phyloP scores from a whole-genome alignment of 345 rosid genomes.

The Limnanthes douglasii region DNA sequence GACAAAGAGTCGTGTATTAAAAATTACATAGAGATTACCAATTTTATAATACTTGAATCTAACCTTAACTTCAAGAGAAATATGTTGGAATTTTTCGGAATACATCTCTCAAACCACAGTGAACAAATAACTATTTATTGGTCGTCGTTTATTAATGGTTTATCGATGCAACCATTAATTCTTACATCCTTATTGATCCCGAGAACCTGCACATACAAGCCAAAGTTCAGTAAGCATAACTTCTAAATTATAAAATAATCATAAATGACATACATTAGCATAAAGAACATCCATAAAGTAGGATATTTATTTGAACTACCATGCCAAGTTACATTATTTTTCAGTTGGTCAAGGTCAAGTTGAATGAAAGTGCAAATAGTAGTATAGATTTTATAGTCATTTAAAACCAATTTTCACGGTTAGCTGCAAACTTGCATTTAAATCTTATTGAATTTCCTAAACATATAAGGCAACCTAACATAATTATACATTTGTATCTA shows the following conservation, averaged over 20 bases:
- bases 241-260: constrained; percentile 1
- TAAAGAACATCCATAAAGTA: constrained; percentile 80
- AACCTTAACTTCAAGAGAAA: constrained; percentile 92
- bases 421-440: no score
- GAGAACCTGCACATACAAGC: constrained; percentile 43
- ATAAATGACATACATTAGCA: constrained; percentile 50
- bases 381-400: constrained; percentile 4
- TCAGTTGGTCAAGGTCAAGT: constrained; percentile 85
- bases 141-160: constrained; percentile 80
- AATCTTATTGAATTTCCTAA: no score
- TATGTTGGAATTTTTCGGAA: constrained; percentile 86
- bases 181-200: constrained; percentile 95
- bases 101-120: constrained; percentile 91
- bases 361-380: constrained; percentile 66
- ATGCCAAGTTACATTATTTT: constrained; percentile 90
- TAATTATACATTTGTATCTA: no score
- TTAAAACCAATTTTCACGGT: constrained; percentile 6
- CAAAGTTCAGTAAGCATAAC: constrained; percentile 6
- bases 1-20: no score
- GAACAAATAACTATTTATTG: constrained; percentile 72
- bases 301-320: constrained; percentile 80
- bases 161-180: constrained; percentile 62
- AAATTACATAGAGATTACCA: no score
- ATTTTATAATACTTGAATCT: no score
- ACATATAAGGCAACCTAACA: no score